These are phyloP conservation scores for Microstroma glucosiphilum DNA, from an alignment of 1,284 basidiomycete genomes.

Conservation along the genomic window DNA sequence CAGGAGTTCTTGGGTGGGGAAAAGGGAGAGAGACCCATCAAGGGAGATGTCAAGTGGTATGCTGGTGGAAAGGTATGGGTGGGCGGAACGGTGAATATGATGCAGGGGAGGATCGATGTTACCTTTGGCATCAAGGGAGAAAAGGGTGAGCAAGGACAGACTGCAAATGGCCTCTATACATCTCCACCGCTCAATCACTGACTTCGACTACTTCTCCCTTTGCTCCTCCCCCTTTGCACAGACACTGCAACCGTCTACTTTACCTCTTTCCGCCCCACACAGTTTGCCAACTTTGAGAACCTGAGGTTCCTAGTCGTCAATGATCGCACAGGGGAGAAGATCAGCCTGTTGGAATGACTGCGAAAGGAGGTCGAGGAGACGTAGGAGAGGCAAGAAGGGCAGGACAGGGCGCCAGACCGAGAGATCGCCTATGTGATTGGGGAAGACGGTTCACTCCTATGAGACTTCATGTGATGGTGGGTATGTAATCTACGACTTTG, in stretches of 20 bases:
- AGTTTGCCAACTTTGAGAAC: neutral
- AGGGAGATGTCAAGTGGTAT: too few relatives aligned
- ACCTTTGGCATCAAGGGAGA: neutral
- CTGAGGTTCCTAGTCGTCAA: neutral
- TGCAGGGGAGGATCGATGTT: neutral
- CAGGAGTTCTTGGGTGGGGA: neutral
- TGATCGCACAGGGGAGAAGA: neutral
- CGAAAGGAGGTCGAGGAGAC: neutral
- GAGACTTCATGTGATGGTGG: too few relatives aligned
- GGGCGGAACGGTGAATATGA: neutral
- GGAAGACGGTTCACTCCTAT: too few relatives aligned
- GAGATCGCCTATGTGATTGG: too few relatives aligned
- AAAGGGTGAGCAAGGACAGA: neutral
- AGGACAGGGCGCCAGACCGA: too few relatives aligned
- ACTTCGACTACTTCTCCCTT: neutral
- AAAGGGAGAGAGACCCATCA: too few relatives aligned
- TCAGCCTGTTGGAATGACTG: neutral
- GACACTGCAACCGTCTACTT: constrained; percentile 2
- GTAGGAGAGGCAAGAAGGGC: too few relatives aligned
- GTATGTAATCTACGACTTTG: neutral
- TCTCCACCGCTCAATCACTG: too few relatives aligned
- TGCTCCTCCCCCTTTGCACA: neutral
- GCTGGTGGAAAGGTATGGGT: neutral
- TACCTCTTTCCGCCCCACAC: neutral
- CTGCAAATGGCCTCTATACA: too few relatives aligned